phyloP scores from a whole-genome alignment of 2,329 filamentous ascomycete species.

The Dactylella cylindrospora region DNA sequence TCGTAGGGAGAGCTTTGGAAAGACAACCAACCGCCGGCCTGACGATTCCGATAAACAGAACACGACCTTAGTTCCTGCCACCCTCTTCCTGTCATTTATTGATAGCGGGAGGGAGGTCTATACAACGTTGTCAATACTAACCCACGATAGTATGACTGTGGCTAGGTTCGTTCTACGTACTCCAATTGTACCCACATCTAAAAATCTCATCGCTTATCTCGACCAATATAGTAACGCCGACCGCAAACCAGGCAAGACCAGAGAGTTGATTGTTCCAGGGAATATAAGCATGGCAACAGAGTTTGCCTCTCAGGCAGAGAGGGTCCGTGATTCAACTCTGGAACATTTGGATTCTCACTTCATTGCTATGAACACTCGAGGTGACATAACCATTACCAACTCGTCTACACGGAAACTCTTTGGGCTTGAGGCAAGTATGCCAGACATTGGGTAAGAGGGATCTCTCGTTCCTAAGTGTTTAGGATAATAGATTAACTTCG shows the following conservation, averaged over 20 bases:
- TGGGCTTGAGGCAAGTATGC: constrained; percentile 28
- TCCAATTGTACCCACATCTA: background rate
- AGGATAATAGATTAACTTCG: too few species aligned
- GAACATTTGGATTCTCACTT: constrained; percentile 42
- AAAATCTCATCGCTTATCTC: background rate
- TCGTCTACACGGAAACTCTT: constrained; percentile 36
- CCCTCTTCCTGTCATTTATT: constrained; percentile 36
- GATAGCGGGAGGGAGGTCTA: constrained; percentile 39
- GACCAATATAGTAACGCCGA: background rate
- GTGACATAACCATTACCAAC: constrained; percentile 41
- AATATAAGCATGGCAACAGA: constrained; percentile 38
- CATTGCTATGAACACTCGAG: constrained; percentile 42
- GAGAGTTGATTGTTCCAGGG: constrained; percentile 36
- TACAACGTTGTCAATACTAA: constrained; percentile 41
- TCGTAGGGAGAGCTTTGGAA: constrained; percentile 31
- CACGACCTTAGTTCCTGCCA: constrained; percentile 36
- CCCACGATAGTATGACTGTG: constrained; percentile 37
- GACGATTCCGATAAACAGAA: constrained; percentile 29
- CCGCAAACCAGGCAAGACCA: constrained; percentile 16
- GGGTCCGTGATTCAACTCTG: constrained; percentile 35
- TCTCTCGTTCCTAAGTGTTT: background rate
- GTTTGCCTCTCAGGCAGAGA: constrained; percentile 38
- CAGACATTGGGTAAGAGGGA: constrained; percentile 26
- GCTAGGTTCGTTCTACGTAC: constrained; percentile 8
- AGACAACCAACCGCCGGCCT: constrained; percentile 20